These are phyloP conservation scores for Simmondsia chinensis DNA, from an alignment of 148 eudicot genomes.

Conservation along the genomic window DNA sequence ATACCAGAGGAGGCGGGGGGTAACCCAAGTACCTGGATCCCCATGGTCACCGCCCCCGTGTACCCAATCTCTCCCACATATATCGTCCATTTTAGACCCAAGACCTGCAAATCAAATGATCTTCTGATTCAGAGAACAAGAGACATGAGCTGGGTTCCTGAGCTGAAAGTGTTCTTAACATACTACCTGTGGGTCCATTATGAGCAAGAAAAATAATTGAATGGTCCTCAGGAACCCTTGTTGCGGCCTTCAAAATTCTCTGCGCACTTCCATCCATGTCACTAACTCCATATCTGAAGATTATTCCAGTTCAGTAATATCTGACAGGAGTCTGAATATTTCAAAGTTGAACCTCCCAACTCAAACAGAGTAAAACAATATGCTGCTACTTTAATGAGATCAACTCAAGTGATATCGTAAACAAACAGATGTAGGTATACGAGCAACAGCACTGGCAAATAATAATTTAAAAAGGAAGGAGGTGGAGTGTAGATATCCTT, in stretches of 20 bases:
- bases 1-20: not conserved
- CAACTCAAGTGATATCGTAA: no score
- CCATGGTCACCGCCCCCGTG: constrained; percentile 79
- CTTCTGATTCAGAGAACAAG: no score
- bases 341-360: no score
- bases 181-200: constrained; percentile 85
- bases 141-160: no score
- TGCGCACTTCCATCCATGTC: constrained; percentile 73
- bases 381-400: no score
- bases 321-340: no score
- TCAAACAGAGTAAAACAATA: no score
- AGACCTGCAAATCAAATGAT: constrained; percentile 40
- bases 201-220: constrained; percentile 71
- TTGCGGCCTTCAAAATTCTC: constrained; percentile 51
- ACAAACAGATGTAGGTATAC: no score
- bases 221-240: constrained; percentile 49
- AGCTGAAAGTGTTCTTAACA: not conserved
- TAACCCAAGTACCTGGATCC: constrained; percentile 60
- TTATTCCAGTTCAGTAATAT: not conserved
- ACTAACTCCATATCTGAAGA: constrained; percentile 55
- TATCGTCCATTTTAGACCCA: constrained; percentile 70
- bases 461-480: no score
- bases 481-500: no score
- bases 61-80: constrained; percentile 87
- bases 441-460: no score